Conservation (phyloP, 345 rosid genomes). For the Eucalyptus pauciflora region DNA sequence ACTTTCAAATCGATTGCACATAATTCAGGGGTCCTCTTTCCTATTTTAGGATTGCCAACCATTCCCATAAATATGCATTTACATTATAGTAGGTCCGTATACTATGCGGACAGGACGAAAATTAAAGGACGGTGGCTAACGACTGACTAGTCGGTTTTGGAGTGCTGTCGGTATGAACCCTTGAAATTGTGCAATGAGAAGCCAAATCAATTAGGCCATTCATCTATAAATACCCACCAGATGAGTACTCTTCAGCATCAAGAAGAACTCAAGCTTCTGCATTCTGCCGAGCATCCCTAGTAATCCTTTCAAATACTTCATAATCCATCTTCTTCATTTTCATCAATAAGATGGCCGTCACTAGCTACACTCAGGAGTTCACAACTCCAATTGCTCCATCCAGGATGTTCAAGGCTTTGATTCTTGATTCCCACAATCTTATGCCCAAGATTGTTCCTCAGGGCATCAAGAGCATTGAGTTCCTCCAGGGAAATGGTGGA, state of each 20-base stretch:
- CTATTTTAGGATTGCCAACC: not conserved
- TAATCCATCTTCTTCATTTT: not conserved
- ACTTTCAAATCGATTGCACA: not conserved
- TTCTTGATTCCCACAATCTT: not conserved
- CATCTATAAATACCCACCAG: not conserved
- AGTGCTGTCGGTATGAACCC: not conserved
- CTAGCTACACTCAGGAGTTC: not conserved
- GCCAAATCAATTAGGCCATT: not conserved
- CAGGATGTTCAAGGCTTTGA: not conserved
- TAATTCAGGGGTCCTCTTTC: not conserved
- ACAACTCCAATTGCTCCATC: not conserved
- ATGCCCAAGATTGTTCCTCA: slow-evolving; percentile 16
- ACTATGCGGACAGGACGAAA: not conserved
- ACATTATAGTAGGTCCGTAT: not conserved
- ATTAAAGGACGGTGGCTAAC: not conserved
- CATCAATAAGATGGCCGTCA: not conserved
- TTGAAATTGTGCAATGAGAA: not conserved
- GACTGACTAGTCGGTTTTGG: not conserved
- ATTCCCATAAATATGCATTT: not conserved
- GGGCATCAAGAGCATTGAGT: slow-evolving; percentile 1
- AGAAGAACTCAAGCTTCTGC: not conserved
- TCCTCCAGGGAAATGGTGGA: slow-evolving; percentile 27
- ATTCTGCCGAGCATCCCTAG: not conserved
- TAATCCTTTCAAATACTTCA: not conserved
- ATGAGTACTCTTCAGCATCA: not conserved